Percentiles rank a stretch among this genome's conserved stretches.
Evolutionary conservation across 116 monocot genomes (phyloP).

Genomic region (Zostera marina): DNA sequence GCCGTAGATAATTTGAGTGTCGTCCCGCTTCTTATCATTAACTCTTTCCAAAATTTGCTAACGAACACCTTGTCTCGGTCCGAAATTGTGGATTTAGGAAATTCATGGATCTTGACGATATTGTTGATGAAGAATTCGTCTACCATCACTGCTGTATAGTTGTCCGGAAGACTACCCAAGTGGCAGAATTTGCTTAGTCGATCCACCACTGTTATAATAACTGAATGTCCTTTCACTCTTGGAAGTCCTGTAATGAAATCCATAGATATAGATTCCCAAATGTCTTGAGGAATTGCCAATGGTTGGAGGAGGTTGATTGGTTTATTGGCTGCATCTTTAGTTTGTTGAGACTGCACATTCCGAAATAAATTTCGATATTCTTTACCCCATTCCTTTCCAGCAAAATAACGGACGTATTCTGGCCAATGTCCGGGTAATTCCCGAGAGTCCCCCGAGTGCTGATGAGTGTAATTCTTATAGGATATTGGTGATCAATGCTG

Average conservation of each 20-base stretch:
- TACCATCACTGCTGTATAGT: conserved; percentile 1
- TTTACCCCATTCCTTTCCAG: background rate
- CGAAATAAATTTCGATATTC: background rate
- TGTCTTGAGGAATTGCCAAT: background rate
- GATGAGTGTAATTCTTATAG: too few relatives aligned
- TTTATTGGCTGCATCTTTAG: background rate
- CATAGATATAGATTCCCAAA: conserved; percentile 7
- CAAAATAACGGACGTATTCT: too few relatives aligned
- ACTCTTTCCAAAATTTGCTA: conserved; percentile 3
- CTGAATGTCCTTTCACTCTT: background rate
- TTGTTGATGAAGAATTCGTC: too few relatives aligned
- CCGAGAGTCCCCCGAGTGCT: too few relatives aligned
- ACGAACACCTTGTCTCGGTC: background rate
- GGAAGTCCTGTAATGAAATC: conserved; percentile 14
- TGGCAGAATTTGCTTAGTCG: background rate
- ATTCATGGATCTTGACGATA: too few relatives aligned
- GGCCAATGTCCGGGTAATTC: too few relatives aligned
- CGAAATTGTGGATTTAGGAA: too few relatives aligned
- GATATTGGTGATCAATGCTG: too few relatives aligned
- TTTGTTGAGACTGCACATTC: background rate
- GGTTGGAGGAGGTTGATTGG: conserved; percentile 4
- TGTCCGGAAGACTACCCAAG: background rate
- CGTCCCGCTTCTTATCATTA: background rate
- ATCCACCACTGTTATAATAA: conserved; percentile 14
- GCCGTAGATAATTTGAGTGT: too few relatives aligned